Percentiles rank a stretch among this genome's conserved stretches.
Conservation (phyloP, 1,139 yeast species). For the Blastobotrys ciferrii region DNA sequence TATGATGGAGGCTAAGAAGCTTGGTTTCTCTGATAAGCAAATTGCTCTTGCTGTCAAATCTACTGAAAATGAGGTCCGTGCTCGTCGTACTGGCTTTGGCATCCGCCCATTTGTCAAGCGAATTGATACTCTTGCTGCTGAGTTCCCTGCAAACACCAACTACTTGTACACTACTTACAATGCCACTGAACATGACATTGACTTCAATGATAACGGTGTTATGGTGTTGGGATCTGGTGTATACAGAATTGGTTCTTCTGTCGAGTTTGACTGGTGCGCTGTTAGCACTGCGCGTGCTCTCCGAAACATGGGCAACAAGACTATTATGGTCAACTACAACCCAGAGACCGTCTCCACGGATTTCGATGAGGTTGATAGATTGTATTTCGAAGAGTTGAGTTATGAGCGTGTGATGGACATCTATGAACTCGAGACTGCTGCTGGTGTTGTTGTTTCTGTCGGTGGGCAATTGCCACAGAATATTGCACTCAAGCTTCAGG, state of each 20-base stretch:
- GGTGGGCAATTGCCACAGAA: slow-evolving; percentile 99
- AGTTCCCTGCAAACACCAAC: slow-evolving; percentile 96
- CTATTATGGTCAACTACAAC: slow-evolving; percentile 95
- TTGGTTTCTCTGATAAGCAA: slow-evolving; percentile 94
- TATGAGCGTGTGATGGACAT: slow-evolving; percentile 94
- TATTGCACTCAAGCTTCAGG: slow-evolving; percentile 88
- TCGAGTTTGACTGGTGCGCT: slow-evolving; percentile 99
- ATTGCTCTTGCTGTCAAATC: slow-evolving; percentile 73
- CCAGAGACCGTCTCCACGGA: slow-evolving; percentile 99
- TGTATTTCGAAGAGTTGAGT: slow-evolving; percentile 93
- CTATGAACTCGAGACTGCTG: slow-evolving; percentile 85
- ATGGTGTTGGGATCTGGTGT: slow-evolving; percentile 98
- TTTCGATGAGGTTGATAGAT: slow-evolving; percentile 96
- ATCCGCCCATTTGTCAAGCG: slow-evolving; percentile 92
- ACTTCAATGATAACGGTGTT: slow-evolving; percentile 85
- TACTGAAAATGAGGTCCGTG: slow-evolving; percentile 76
- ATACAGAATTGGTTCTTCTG: slow-evolving; percentile 97
- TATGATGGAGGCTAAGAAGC: slow-evolving; percentile 78
- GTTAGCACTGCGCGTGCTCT: slow-evolving; percentile 94
- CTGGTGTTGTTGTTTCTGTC: slow-evolving; percentile 95
- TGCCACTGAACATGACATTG: slow-evolving; percentile 81
- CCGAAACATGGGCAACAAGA: slow-evolving; percentile 81
- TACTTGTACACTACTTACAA: slow-evolving; percentile 95
- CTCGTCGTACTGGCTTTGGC: slow-evolving; percentile 70
- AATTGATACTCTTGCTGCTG: slow-evolving; percentile 97